Conservation (phyloP, 2,329 filamentous ascomycete species). For the Knufia fluminis region DNA sequence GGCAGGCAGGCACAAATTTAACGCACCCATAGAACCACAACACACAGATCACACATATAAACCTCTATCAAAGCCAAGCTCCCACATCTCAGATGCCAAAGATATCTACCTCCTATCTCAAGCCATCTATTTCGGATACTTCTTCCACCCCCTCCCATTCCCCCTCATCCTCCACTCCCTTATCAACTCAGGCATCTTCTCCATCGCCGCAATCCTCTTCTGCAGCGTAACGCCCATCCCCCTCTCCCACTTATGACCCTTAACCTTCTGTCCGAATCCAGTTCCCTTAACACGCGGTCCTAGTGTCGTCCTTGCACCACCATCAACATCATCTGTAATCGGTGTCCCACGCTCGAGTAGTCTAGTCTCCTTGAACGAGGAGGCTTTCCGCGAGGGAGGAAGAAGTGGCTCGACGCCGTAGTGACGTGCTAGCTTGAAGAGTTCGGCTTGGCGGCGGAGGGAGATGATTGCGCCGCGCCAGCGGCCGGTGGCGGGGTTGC, state of each 20-base stretch:
- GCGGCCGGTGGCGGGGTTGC: conserved; percentile 66
- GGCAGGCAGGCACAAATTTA: too few species aligned
- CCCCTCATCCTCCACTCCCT: conserved; percentile 78
- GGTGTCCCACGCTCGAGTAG: conserved; percentile 73
- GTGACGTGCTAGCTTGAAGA: conserved; percentile 73
- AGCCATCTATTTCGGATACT: conserved; percentile 53
- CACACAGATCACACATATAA: too few species aligned
- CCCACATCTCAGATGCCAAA: too few species aligned
- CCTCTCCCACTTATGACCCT: conserved; percentile 90
- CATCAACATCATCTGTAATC: too few species aligned
- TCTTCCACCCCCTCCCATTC: conserved; percentile 65
- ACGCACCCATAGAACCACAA: too few species aligned
- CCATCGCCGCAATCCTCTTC: conserved; percentile 80
- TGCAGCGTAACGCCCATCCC: conserved; percentile 76
- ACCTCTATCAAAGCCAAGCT: too few species aligned
- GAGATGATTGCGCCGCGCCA: conserved; percentile 81
- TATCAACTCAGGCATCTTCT: conserved; percentile 88
- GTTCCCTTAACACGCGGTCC: conserved; percentile 81
- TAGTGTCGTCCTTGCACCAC: too few species aligned
- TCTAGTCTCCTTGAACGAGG: conserved; percentile 55
- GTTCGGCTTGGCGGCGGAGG: conserved; percentile 76
- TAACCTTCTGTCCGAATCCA: conserved; percentile 83
- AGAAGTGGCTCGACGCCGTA: conserved; percentile 74
- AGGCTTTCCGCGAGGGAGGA: conserved; percentile 67
- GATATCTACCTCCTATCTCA: too few species aligned